A percentile compares a stretch with the other conserved stretches of the same genome.
phyloP scores from a whole-genome alignment of 805 yeast genomes.

The Pichia cabralensis region DNA sequence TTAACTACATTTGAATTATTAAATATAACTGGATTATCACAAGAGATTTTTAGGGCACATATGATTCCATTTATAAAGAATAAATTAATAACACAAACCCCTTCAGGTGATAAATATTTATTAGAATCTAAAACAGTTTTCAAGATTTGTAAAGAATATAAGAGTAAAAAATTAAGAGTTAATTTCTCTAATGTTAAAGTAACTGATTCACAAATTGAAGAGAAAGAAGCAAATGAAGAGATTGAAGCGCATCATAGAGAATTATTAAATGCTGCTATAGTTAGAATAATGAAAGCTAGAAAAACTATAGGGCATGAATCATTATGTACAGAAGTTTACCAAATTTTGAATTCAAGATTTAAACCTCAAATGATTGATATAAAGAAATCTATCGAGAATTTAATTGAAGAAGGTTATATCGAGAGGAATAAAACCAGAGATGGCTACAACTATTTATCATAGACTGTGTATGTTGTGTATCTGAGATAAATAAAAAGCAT shows the following conservation, averaged over 20 bases:
- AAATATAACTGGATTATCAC: conserved; percentile 58
- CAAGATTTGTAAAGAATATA: conserved; percentile 71
- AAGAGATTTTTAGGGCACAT: conserved; percentile 61
- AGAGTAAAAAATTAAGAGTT: conserved; percentile 73
- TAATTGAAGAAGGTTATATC: conserved; percentile 80
- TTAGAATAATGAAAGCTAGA: conserved; percentile 92
- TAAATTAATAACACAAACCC: conserved; percentile 59
- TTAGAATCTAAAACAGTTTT: conserved; percentile 46
- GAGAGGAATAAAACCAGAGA: conserved; percentile 62
- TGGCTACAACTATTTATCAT: conserved; percentile 76
- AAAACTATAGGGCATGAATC: conserved; percentile 69
- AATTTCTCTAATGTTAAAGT: conserved; percentile 43
- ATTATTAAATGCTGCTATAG: conserved; percentile 86
- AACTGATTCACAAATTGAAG: conserved; percentile 58
- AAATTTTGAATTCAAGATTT: conserved; percentile 78
- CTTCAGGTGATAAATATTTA: conserved; percentile 48
- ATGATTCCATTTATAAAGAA: conserved; percentile 72
- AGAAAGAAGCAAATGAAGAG: conserved; percentile 76
- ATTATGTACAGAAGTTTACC: conserved; percentile 77
- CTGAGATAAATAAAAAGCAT: background rate
- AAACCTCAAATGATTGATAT: conserved; percentile 79
- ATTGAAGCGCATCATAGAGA: conserved; percentile 47
- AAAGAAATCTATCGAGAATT: conserved; percentile 73
- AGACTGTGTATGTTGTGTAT: background rate
- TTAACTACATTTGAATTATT: conserved; percentile 51